phyloP scores from a whole-genome alignment of 2,329 filamentous ascomycete genomes.

The Hypoxylon sp. region DNA sequence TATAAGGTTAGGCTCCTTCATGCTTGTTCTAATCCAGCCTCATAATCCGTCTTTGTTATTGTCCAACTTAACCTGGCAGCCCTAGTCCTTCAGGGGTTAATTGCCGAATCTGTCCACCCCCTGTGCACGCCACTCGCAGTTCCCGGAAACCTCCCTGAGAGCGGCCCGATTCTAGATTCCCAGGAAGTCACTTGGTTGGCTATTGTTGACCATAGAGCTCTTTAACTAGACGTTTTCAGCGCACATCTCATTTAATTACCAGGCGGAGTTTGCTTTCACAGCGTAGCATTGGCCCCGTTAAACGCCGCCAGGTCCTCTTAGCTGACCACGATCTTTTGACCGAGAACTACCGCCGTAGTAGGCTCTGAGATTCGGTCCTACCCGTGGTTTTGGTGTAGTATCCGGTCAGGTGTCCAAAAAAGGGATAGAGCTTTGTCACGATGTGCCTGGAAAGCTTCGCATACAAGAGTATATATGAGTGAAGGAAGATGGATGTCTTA shows the following conservation, averaged over 20 bases:
- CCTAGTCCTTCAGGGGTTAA: slow-evolving; percentile 42
- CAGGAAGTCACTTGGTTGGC: slow-evolving; percentile 34
- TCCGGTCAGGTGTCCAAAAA: slow-evolving; percentile 41
- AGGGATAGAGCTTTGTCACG: slow-evolving; percentile 37
- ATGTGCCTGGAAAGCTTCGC: slow-evolving; percentile 39
- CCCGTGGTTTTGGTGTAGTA: slow-evolving; percentile 29
- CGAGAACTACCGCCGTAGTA: slow-evolving; percentile 41
- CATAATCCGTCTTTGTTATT: slow-evolving; percentile 36
- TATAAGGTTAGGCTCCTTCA: slow-evolving; percentile 23
- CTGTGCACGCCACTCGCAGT: slow-evolving; percentile 43
- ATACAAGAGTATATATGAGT: slow-evolving; percentile 44
- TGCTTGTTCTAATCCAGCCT: slow-evolving; percentile 39
- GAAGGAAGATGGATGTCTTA: slow-evolving; percentile 50
- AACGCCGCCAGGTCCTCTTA: slow-evolving; percentile 24
- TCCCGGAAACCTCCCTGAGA: slow-evolving; percentile 29
- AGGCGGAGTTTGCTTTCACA: slow-evolving; percentile 21
- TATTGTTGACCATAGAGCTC: slow-evolving; percentile 16
- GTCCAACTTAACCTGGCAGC: slow-evolving; percentile 11
- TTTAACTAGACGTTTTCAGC: slow-evolving; percentile 25
- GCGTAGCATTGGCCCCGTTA: slow-evolving; percentile 34
- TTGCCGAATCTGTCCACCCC: slow-evolving; percentile 47
- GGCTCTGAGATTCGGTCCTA: slow-evolving; percentile 46
- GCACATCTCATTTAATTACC: slow-evolving; percentile 33
- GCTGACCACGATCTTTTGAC: slow-evolving; percentile 29
- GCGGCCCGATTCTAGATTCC: slow-evolving; percentile 48